Evolutionary conservation across 768 basidiomycete genomes (phyloP).

Genomic region (Tylopilus vinaceipallidus): DNA sequence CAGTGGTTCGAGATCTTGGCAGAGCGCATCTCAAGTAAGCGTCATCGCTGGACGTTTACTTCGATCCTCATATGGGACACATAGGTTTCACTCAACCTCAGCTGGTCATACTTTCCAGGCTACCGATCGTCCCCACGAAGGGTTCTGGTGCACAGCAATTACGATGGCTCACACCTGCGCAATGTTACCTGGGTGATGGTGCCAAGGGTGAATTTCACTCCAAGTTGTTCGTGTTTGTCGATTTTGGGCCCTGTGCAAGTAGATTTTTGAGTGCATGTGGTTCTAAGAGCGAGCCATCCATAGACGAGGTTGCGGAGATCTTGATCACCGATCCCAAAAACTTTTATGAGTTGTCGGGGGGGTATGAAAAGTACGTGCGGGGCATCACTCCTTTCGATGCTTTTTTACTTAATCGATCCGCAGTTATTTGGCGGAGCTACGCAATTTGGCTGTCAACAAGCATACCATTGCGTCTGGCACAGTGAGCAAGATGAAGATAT

Average conservation of each 20-base stretch:
- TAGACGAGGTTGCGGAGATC: conserved; percentile 75
- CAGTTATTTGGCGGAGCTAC: conserved; percentile 82
- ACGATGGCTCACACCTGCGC: conserved; percentile 54
- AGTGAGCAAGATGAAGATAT: conserved; percentile 60
- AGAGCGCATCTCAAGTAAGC: conserved; percentile 56
- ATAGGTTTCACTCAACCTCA: conserved; percentile 60
- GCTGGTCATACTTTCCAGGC: conserved; percentile 52
- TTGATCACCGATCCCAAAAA: conserved; percentile 64
- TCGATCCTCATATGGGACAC: conserved; percentile 1
- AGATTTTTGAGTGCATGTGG: conserved; percentile 85
- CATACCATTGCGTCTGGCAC: conserved; percentile 47
- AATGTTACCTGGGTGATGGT: conserved; percentile 66
- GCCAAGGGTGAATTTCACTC: conserved; percentile 63
- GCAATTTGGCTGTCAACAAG: conserved; percentile 80
- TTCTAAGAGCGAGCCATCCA: conserved; percentile 81
- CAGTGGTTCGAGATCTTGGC: conserved; percentile 71
- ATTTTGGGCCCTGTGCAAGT: conserved; percentile 82
- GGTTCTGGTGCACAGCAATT: conserved; percentile 30
- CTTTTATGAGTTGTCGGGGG: conserved; percentile 72
- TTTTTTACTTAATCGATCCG: neutral
- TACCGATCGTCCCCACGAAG: conserved; percentile 66
- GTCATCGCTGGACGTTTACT: neutral
- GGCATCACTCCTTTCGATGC: neutral
- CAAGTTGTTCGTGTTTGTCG: conserved; percentile 82
- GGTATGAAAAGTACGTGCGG: conserved; percentile 58